Evolutionary conservation across 345 rosid genomes (phyloP).

Genomic region (Eucalyptus dawsonii): DNA sequence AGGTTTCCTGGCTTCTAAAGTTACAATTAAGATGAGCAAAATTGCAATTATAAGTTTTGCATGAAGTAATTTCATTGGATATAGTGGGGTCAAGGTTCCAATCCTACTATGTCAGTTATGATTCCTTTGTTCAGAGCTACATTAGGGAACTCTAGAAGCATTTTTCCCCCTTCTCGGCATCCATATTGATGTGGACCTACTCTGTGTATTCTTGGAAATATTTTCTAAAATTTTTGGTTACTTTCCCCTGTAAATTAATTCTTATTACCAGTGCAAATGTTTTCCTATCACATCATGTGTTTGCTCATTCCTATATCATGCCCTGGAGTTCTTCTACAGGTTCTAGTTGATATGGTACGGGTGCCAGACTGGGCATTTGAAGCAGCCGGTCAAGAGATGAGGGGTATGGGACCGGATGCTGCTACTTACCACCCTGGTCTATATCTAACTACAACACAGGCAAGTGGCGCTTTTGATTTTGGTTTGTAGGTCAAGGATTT

Average conservation of each 20-base stretch:
- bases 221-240: background rate
- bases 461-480: background rate
- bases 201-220: background rate
- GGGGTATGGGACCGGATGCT: constrained; percentile 87
- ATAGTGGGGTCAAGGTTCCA: background rate
- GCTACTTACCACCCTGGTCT: constrained; percentile 95
- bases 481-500: background rate
- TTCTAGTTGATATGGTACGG: constrained; percentile 86
- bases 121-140: background rate
- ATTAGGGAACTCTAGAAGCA: background rate
- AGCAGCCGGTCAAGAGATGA: constrained; percentile 99
- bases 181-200: background rate
- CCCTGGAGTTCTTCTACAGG: constrained; percentile 19
- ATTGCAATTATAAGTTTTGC: background rate
- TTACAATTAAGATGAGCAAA: background rate
- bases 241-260: background rate
- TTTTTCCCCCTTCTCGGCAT: background rate
- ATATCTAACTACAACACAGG: constrained; percentile 92
- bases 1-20: background rate
- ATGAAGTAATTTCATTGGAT: background rate
- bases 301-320: background rate
- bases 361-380: constrained; percentile 99
- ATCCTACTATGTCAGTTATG: background rate
- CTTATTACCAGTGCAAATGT: background rate
- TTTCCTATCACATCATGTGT: background rate